Conservation (phyloP, 306 rosid genomes). For the Corylus americana region DNA sequence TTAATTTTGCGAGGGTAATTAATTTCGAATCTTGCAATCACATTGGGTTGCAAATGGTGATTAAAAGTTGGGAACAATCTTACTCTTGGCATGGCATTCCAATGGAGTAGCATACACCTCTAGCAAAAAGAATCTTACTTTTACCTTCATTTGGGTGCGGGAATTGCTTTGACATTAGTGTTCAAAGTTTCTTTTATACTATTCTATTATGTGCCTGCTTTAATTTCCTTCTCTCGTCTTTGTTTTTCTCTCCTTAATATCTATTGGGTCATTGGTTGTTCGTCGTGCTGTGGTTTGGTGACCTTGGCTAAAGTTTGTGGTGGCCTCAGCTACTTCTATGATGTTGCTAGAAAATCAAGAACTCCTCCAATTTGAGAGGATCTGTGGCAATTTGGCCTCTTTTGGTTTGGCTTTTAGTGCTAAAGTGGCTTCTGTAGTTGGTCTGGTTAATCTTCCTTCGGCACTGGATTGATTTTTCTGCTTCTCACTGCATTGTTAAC, state of each 20-base stretch:
- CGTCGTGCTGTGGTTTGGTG: conserved; percentile 1
- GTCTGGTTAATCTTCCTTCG: neutral
- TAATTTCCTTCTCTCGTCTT: neutral
- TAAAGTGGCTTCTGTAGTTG: conserved; percentile 16
- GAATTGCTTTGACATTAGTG: neutral
- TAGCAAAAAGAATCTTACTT: neutral
- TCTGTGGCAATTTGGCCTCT: neutral
- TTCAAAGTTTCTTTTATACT: neutral
- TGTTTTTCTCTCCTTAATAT: neutral
- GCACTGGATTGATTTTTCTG: neutral
- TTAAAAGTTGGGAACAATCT: neutral
- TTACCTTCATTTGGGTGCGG: neutral
- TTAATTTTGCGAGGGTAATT: neutral
- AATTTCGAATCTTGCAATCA: neutral
- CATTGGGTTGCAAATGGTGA: neutral
- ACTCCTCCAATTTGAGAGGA: neutral
- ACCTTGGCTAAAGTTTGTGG: conserved; percentile 2
- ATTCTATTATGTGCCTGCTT: neutral
- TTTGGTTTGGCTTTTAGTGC: neutral
- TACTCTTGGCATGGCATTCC: neutral
- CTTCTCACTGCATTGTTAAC: neutral
- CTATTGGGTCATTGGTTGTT: conserved; percentile 7
- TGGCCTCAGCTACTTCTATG: neutral
- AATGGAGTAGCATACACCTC: neutral
- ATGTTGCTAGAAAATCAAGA: neutral